Evolutionary conservation across 2,329 filamentous ascomycete genomes (phyloP).

Genomic region (Hymenoscyphus fructigenus): DNA sequence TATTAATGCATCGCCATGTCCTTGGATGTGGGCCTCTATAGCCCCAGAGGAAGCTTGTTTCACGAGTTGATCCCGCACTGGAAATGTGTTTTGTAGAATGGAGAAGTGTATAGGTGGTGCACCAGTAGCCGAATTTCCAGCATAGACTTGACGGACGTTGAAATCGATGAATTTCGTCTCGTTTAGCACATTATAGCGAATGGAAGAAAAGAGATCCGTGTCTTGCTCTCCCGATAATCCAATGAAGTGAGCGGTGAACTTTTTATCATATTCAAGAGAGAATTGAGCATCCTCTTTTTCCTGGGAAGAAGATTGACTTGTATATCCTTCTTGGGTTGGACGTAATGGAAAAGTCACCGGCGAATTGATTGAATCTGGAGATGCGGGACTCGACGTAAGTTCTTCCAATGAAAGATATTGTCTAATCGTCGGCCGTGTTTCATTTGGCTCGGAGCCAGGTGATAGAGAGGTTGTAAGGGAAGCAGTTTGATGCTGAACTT

Average conservation of each 20-base stretch:
- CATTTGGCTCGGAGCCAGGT: neutral
- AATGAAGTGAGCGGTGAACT: constrained; percentile 46
- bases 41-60: constrained; percentile 41
- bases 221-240: constrained; percentile 48
- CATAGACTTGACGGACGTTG: constrained; percentile 45
- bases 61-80: constrained; percentile 43
- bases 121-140: constrained; percentile 38
- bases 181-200: constrained; percentile 47
- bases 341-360: constrained; percentile 11
- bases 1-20: constrained; percentile 43
- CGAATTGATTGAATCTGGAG: neutral
- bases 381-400: constrained; percentile 15
- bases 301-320: constrained; percentile 5
- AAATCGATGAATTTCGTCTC: constrained; percentile 45
- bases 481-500: neutral
- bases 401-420: constrained; percentile 20
- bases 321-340: neutral
- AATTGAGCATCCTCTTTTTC: constrained; percentile 21
- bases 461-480: constrained; percentile 3
- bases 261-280: constrained; percentile 44
- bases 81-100: constrained; percentile 45
- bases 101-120: constrained; percentile 47
- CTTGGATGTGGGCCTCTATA: constrained; percentile 45
- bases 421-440: neutral
- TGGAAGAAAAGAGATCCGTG: constrained; percentile 46